Conservation (phyloP, 257 asterid genomes). For the Thymus quinquecostatus region DNA sequence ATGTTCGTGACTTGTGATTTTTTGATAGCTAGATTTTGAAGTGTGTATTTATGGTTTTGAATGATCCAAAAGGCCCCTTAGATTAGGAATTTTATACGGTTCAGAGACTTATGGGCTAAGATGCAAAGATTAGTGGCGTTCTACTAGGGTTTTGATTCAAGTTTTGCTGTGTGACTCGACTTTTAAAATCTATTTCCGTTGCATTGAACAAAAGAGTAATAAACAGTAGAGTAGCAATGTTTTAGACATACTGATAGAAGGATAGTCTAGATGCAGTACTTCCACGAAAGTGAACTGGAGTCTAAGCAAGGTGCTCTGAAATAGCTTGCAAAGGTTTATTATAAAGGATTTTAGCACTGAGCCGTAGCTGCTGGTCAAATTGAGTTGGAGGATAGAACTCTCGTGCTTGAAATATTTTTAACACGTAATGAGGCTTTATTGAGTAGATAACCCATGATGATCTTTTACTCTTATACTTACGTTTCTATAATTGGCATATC, state of each 20-base stretch:
- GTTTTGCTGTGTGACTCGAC: not conserved
- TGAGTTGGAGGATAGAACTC: not conserved
- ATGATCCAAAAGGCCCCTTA: not conserved
- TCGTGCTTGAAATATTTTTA: not conserved
- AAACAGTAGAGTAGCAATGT: not conserved
- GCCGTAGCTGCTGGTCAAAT: slow-evolving; percentile 3
- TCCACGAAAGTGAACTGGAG: not conserved
- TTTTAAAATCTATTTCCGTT: not conserved
- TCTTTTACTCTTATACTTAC: not conserved
- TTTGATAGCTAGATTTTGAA: not conserved
- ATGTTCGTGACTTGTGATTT: not conserved
- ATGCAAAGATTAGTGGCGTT: not conserved
- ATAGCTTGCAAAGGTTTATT: slow-evolving; percentile 6
- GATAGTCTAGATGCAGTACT: not conserved
- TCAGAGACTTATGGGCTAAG: not conserved
- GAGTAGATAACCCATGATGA: slow-evolving; percentile 21
- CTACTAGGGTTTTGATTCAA: not conserved
- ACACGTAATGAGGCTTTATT: slow-evolving; percentile 5
- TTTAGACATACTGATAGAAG: not conserved
- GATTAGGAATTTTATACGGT: not conserved
- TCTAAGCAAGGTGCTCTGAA: not conserved
- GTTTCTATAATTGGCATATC: slow-evolving; percentile 19
- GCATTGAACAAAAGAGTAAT: not conserved
- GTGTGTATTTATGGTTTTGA: not conserved
- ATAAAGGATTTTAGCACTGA: slow-evolving; percentile 12